These are phyloP conservation scores for Aspergillus thermomutatus DNA, from an alignment of 2,329 filamentous ascomycete species.

Conservation along the genomic window DNA sequence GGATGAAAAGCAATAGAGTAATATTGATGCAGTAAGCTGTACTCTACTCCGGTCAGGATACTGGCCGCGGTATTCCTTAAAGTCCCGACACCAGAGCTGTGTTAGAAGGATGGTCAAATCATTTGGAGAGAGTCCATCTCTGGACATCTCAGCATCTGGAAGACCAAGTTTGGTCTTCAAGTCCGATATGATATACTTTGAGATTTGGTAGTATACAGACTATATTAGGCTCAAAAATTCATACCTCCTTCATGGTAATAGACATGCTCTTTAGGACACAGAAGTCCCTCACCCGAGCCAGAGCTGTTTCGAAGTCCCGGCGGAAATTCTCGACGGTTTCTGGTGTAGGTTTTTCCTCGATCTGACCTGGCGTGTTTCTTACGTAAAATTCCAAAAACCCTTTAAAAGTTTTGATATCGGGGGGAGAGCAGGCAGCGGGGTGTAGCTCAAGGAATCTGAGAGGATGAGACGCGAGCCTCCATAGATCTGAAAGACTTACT, in stretches of 20 bases:
- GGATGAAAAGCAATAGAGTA: slow-evolving; percentile 15
- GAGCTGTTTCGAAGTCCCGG: neutral
- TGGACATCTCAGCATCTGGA: slow-evolving; percentile 5
- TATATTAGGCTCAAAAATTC: too few relatives aligned
- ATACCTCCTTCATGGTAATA: slow-evolving; percentile 1
- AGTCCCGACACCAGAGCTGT: slow-evolving; percentile 13
- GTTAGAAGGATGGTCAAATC: slow-evolving; percentile 12
- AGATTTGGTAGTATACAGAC: too few relatives aligned
- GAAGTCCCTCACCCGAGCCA: neutral
- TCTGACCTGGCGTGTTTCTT: neutral
- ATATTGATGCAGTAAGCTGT: slow-evolving; percentile 6
- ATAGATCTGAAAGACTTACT: neutral
- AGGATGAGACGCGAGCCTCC: neutral
- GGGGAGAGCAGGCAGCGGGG: neutral
- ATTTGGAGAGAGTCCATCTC: slow-evolving; percentile 12
- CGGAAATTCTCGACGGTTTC: neutral
- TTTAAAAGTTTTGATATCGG: neutral
- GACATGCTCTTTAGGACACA: neutral
- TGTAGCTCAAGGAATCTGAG: neutral
- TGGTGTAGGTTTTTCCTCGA: slow-evolving; percentile 2
- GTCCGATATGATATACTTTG: too few relatives aligned
- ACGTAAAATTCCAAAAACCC: neutral
- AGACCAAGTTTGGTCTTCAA: too few relatives aligned
- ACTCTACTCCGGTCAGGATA: slow-evolving; percentile 10
- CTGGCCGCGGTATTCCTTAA: slow-evolving; percentile 9